phyloP scores from a whole-genome alignment of 2,329 filamentous ascomycete genomes.

The Alternaria incomplexa region DNA sequence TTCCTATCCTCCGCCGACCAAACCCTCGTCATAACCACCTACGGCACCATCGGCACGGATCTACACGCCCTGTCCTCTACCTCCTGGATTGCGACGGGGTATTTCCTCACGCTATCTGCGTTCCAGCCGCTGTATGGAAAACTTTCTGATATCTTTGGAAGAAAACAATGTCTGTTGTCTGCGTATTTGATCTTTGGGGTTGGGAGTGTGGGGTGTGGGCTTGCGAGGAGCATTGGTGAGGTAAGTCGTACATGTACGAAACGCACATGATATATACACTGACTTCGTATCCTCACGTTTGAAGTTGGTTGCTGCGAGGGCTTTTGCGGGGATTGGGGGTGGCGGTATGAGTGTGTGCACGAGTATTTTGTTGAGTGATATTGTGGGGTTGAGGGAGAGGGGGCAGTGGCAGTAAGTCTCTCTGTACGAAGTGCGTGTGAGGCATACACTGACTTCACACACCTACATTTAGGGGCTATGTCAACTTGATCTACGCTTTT shows the following conservation, averaged over 20 bases:
- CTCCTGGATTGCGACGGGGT: constrained; percentile 73
- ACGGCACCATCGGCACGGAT: constrained; percentile 78
- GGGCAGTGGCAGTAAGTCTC: constrained; percentile 68
- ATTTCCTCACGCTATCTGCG: constrained; percentile 76
- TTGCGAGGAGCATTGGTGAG: constrained; percentile 65
- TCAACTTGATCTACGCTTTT: constrained; percentile 74
- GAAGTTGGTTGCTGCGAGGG: constrained; percentile 70
- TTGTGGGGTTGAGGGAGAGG: constrained; percentile 71
- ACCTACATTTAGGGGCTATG: constrained; percentile 55
- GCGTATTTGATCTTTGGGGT: constrained; percentile 69
- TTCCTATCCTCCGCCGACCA: constrained; percentile 77
- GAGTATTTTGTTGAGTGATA: constrained; percentile 72
- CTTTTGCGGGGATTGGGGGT: constrained; percentile 69
- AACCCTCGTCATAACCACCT: constrained; percentile 78
- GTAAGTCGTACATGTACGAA: background rate
- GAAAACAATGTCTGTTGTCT: constrained; percentile 69
- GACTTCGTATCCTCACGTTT: background rate
- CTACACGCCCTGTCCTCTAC: constrained; percentile 75
- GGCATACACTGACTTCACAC: no score
- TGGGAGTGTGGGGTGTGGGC: constrained; percentile 68
- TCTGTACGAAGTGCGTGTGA: background rate
- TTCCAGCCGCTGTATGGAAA: constrained; percentile 79
- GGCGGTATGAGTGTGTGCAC: constrained; percentile 75
- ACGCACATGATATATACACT: background rate
- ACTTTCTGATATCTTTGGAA: constrained; percentile 72